These are phyloP conservation scores for Zygotorulaspora chibaensis DNA, from an alignment of 805 yeast species.

Conservation along the genomic window DNA sequence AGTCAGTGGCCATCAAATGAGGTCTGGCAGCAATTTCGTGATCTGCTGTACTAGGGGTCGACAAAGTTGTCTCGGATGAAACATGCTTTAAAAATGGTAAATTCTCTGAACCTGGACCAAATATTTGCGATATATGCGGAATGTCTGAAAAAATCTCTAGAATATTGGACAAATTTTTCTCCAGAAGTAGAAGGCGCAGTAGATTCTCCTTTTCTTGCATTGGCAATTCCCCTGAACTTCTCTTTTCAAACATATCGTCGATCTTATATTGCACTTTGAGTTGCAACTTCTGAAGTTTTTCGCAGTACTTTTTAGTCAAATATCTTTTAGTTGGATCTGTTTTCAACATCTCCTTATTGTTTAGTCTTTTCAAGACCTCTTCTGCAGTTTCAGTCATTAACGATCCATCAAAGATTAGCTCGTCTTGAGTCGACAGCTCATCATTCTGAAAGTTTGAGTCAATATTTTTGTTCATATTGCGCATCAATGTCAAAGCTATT, in stretches of 20 bases:
- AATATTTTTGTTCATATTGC: constrained; percentile 68
- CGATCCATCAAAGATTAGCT: constrained; percentile 71
- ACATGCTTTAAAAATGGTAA: constrained; percentile 19
- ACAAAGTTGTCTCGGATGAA: constrained; percentile 14
- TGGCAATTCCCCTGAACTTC: constrained; percentile 50
- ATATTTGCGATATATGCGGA: constrained; percentile 20
- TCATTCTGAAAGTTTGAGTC: constrained; percentile 33
- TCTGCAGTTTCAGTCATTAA: constrained; percentile 71
- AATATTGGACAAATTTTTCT: constrained; percentile 60
- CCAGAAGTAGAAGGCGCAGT: constrained; percentile 62
- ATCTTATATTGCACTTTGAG: constrained; percentile 46
- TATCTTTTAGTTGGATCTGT: constrained; percentile 39
- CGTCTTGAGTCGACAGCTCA: constrained; percentile 43
- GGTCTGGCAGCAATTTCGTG: constrained; percentile 38
- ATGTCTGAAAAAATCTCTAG: constrained; percentile 35
- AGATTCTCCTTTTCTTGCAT: constrained; percentile 72
- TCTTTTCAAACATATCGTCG: constrained; percentile 54
- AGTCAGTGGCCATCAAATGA: constrained; percentile 68
- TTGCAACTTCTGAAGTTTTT: constrained; percentile 37
- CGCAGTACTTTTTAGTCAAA: constrained; percentile 39
- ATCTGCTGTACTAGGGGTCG: constrained; percentile 10
- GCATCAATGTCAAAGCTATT: constrained; percentile 74
- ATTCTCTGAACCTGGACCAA: constrained; percentile 5
- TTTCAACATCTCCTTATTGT: constrained; percentile 30
- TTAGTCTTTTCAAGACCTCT: constrained; percentile 46